A percentile compares a stretch with the other conserved stretches of the same genome.
Evolutionary conservation across 192 early-diverging fungal genomes (phyloP).

Genomic region (Podila verticillata): DNA sequence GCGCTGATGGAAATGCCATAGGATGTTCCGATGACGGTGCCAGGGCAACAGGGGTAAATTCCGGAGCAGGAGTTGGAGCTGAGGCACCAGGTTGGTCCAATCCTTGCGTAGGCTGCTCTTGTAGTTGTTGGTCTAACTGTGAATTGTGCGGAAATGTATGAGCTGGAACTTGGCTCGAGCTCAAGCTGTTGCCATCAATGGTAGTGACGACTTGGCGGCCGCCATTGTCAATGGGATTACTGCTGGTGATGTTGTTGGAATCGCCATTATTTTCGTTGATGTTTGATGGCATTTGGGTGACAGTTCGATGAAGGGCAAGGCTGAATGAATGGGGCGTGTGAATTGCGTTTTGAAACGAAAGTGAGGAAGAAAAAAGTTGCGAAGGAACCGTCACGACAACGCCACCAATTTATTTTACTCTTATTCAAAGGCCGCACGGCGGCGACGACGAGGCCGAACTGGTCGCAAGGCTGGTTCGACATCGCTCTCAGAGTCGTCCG

Average conservation of each 20-base stretch:
- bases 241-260: not conserved
- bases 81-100: not conserved
- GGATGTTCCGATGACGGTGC: not conserved
- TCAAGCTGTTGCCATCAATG: not conserved
- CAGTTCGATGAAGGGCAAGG: no score
- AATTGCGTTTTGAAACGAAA: no score
- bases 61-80: not conserved
- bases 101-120: not conserved
- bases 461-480: not conserved
- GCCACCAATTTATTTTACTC: no score
- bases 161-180: no score
- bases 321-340: no score
- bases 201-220: not conserved
- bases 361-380: no score
- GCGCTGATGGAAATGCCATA: not conserved
- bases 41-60: not conserved
- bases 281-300: no score
- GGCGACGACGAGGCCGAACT: not conserved
- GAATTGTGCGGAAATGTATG: no score
- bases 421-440: not conserved
- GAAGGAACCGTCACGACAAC: no score
- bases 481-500: constrained; percentile 5
- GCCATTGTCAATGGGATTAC: not conserved
- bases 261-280: no score
- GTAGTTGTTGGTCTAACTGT: no score